phyloP scores from a whole-genome alignment of 2,329 filamentous ascomycete species.

The Paecilomyces sp. region DNA sequence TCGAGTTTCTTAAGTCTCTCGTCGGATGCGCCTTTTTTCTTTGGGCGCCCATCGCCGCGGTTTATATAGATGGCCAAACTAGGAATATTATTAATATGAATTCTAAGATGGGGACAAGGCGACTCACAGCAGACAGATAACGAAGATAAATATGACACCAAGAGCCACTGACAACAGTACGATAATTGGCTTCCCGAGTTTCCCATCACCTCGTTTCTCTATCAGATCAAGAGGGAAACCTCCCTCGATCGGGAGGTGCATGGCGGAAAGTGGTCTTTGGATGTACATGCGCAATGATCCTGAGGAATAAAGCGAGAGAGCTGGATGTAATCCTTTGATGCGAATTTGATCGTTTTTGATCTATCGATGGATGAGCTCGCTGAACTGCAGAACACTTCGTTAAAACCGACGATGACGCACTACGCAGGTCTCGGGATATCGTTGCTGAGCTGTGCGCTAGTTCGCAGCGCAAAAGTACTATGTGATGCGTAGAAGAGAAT shows the following conservation, averaged over 20 bases:
- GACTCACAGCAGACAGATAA: conserved; percentile 6
- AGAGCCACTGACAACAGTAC: conserved; percentile 7
- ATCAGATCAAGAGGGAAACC: background rate
- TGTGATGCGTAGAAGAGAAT: background rate
- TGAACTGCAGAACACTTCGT: background rate
- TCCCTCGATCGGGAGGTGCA: background rate
- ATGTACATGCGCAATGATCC: background rate
- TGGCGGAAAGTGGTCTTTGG: background rate
- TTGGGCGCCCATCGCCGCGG: conserved; percentile 19
- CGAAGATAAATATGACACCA: conserved; percentile 4
- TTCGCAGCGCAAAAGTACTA: background rate
- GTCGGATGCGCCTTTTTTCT: conserved; percentile 14
- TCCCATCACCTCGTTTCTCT: background rate
- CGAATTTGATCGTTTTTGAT: background rate
- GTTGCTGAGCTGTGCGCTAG: background rate
- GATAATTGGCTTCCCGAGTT: conserved; percentile 4
- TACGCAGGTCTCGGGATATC: background rate
- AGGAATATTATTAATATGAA: background rate
- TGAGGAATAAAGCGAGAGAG: background rate
- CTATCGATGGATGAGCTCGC: background rate
- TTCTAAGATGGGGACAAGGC: background rate
- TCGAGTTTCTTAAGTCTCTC: conserved; percentile 29
- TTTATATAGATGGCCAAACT: conserved; percentile 28
- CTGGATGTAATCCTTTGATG: background rate
- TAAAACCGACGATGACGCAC: background rate